A percentile compares a stretch with the other conserved stretches of the same genome.
These are phyloP conservation scores for Pestalotiopsis sp. DNA, from an alignment of 2,329 filamentous ascomycete genomes.

Conservation along the genomic window DNA sequence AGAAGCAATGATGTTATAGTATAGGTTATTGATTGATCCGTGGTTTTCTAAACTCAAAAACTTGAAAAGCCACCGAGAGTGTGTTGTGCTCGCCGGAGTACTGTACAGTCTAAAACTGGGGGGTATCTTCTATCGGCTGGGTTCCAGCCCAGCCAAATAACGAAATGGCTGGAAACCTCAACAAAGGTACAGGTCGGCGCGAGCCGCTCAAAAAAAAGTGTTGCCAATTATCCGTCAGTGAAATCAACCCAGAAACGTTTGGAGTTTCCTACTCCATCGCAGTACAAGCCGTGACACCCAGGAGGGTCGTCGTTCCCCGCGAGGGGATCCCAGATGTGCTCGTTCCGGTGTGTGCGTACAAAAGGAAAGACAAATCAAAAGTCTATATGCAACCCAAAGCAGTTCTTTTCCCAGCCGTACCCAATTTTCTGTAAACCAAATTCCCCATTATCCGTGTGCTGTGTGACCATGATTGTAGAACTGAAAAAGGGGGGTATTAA, in stretches of 20 bases:
- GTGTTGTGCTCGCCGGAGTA: slow-evolving; percentile 15
- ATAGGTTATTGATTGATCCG: slow-evolving; percentile 7
- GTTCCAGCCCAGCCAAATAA: slow-evolving; percentile 35
- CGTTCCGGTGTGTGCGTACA: slow-evolving; percentile 12
- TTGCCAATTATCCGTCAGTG: slow-evolving; percentile 25
- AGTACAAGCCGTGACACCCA: slow-evolving; percentile 29
- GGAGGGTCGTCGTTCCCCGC: slow-evolving; percentile 21
- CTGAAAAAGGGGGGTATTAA: slow-evolving; percentile 12
- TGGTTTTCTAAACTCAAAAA: slow-evolving; percentile 6
- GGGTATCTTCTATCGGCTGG: slow-evolving; percentile 40
- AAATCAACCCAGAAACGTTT: slow-evolving; percentile 8
- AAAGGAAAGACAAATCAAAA: slow-evolving; percentile 28
- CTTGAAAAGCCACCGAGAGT: slow-evolving; percentile 3
- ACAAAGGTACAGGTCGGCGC: slow-evolving; percentile 21
- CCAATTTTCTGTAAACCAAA: slow-evolving; percentile 31
- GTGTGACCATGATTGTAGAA: slow-evolving; percentile 13
- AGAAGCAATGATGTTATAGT: background rate
- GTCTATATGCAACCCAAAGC: slow-evolving; percentile 35
- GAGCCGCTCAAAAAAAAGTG: slow-evolving; percentile 23
- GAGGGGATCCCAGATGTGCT: slow-evolving; percentile 21
- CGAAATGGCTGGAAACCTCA: slow-evolving; percentile 29
- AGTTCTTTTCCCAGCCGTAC: slow-evolving; percentile 30
- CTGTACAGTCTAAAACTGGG: slow-evolving; percentile 37
- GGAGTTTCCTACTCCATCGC: slow-evolving; percentile 24
- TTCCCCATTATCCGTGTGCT: slow-evolving; percentile 21